These are phyloP conservation scores for Lepiota brunneoincarnata DNA, from an alignment of 768 basidiomycete species.

Conservation along the genomic window DNA sequence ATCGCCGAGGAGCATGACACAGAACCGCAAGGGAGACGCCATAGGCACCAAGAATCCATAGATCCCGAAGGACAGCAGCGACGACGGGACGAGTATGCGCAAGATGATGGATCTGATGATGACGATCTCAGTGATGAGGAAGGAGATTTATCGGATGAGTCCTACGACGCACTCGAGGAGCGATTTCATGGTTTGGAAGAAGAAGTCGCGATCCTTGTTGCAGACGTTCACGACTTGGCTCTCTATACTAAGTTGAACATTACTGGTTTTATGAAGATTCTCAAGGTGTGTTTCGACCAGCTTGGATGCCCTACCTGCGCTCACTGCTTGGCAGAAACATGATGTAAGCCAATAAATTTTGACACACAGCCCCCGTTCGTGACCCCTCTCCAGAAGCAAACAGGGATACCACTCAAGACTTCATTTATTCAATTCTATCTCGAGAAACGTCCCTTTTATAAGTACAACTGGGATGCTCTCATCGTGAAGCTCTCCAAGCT, in stretches of 20 bases:
- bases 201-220: conserved; percentile 92
- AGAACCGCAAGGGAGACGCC: conserved; percentile 16
- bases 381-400: conserved; percentile 76
- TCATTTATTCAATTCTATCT: conserved; percentile 90
- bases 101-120: conserved; percentile 73
- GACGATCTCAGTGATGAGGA: conserved; percentile 45
- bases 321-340: conserved; percentile 66
- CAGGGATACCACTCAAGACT: conserved; percentile 74
- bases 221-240: conserved; percentile 88
- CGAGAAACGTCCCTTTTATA: conserved; percentile 94
- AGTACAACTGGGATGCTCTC: conserved; percentile 92
- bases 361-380: neutral
- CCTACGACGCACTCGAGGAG: conserved; percentile 78
- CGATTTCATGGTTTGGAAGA: conserved; percentile 87
- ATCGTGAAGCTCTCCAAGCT: conserved; percentile 95
- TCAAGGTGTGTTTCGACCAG: conserved; percentile 58
- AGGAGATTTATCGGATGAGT: conserved; percentile 42
- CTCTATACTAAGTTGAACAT: conserved; percentile 96
- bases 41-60: conserved; percentile 20
- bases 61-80: conserved; percentile 61
- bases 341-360: conserved; percentile 52
- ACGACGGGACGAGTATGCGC: conserved; percentile 36
- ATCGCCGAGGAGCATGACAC: conserved; percentile 50
- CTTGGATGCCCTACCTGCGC: neutral
- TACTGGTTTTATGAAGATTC: conserved; percentile 97